Evolutionary conservation across 2,329 filamentous ascomycete genomes (phyloP), one percentile per base, ranked within the genome.

Genomic region (Xylariaceae sp.): DNA sequence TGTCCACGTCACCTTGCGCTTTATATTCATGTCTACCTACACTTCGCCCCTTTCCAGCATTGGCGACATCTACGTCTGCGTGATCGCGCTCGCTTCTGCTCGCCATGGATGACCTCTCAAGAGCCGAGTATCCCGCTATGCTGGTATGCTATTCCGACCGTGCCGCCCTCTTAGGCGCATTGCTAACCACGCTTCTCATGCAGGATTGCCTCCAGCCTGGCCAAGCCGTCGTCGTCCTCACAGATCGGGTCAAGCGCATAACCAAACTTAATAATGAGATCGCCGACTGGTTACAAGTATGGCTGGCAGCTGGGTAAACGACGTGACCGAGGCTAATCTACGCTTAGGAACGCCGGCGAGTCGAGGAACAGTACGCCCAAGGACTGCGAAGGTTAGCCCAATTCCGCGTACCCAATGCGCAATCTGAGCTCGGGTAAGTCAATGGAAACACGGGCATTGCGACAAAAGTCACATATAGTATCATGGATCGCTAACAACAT

Each of bases 271-370:
- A 99, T 72, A 74, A 78, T 63, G 90, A 96, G 69, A 89, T 99
- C 67, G 92, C 92, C 71, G 92, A 97, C 74, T 99, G 92, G 90
- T 81, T 99, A 58, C 88, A 92, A 86, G 92, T 96, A 84, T 72
- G 74, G 62, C 48, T 53, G 45, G 53, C 54, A 4, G 32, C 4
- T 22, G 19, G 21, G 13, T n/a, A 7, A 39, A 6, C 9, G 13
- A n/a, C 12, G 13, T 19, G 1, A n/a, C 30, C 44, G 32, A 42
- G 37, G 50, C 57, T 61, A 43, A 56, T 57, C 47, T 47, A n/a
- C n/a, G 16, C 5, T 51, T 70, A 97, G 92, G 94, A 99, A 77
- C 89, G 94, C 64, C 87, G 92, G 70, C 88, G 85, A 66, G 80
- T 97, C 58, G 94, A 99, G 73, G 92, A 97, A 67, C 80, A 85